These are phyloP conservation scores for Vishniacozyma victoriae DNA, from an alignment of 768 basidiomycete species.

Conservation along the genomic window DNA sequence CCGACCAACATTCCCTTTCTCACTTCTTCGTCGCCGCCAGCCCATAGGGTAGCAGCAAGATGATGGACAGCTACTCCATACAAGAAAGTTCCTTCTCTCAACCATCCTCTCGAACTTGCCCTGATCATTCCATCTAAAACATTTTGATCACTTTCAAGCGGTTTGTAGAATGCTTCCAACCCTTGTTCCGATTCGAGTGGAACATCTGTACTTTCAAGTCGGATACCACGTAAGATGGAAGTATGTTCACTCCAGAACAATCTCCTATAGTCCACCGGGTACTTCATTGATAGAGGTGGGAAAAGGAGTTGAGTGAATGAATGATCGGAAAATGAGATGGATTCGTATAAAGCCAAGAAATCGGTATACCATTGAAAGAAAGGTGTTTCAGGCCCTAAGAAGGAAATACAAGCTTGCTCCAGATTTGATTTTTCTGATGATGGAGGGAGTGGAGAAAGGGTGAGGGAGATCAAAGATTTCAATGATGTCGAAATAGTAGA, in stretches of 20 bases:
- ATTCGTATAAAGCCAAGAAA: conserved; percentile 81
- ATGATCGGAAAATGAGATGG: conserved; percentile 77
- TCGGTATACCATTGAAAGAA: conserved; percentile 95
- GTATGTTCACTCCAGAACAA: conserved; percentile 75
- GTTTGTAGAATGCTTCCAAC: conserved; percentile 21
- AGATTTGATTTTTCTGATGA: conserved; percentile 2
- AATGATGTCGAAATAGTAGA: conserved; percentile 51
- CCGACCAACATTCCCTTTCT: neutral
- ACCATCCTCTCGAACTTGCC: conserved; percentile 21
- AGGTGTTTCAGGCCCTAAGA: conserved; percentile 54
- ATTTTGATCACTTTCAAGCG: conserved; percentile 31
- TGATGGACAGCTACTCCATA: conserved; percentile 28
- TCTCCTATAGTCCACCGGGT: conserved; percentile 74
- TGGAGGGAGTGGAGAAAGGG: conserved; percentile 55
- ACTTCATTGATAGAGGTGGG: conserved; percentile 68
- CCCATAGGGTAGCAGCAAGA: conserved; percentile 14
- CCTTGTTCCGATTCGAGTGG: conserved; percentile 18
- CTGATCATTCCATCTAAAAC: conserved; percentile 25
- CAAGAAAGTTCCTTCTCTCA: conserved; percentile 24
- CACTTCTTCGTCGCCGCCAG: neutral
- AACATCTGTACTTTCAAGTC: conserved; percentile 46
- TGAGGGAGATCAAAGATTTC: conserved; percentile 53
- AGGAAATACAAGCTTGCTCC: conserved; percentile 18
- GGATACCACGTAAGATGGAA: conserved; percentile 26
- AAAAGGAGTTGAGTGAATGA: conserved; percentile 70